A percentile compares a stretch with the other conserved stretches of the same genome.
Evolutionary conservation across 176 grass and related monocot species (phyloP).

Genomic region (Musa acuminata): DNA sequence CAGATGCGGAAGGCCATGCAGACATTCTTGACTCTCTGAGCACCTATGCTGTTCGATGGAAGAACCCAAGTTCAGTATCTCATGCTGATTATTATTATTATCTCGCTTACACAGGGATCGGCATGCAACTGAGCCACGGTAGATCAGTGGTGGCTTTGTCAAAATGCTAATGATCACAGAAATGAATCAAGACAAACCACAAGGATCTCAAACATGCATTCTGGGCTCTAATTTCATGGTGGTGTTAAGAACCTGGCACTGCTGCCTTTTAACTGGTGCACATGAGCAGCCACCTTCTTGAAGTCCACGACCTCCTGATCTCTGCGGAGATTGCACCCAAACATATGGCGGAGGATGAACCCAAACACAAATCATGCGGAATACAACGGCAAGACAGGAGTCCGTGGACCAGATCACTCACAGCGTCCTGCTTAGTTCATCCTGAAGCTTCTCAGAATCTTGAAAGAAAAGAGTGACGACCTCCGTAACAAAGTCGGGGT

Average conservation of each 20-base stretch:
- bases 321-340: conserved; percentile 11
- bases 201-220: background rate
- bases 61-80: background rate
- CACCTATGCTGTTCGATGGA: conserved; percentile 29
- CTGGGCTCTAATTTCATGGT: background rate
- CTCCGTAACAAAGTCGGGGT: conserved; percentile 31
- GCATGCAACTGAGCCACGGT: too few species aligned
- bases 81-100: background rate
- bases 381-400: background rate
- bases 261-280: conserved; percentile 45
- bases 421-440: conserved; percentile 32
- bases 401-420: conserved; percentile 16
- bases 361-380: background rate
- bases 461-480: conserved; percentile 31
- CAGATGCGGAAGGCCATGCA: conserved; percentile 25
- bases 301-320: conserved; percentile 36
- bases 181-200: too few species aligned
- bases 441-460: conserved; percentile 32
- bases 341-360: conserved; percentile 5
- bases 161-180: too few species aligned
- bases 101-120: too few species aligned
- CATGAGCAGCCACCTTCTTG: conserved; percentile 41
- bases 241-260: conserved; percentile 31
- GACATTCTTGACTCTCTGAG: conserved; percentile 30
- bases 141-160: too few species aligned